phyloP scores from a whole-genome alignment of 345 rosid genomes.

The Camelina sativa region DNA sequence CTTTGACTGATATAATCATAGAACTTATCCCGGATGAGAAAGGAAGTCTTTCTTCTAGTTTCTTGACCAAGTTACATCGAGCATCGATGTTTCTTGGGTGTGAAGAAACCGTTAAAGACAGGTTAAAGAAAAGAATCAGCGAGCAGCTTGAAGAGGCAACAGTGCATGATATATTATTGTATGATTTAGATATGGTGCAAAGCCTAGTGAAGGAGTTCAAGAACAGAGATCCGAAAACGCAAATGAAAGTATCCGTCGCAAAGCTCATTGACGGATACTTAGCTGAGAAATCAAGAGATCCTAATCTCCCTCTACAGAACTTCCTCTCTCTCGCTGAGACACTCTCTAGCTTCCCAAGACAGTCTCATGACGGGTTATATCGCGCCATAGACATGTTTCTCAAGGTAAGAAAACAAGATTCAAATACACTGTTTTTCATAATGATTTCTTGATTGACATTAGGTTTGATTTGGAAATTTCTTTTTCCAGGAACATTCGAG shows the following conservation, averaged over 20 bases:
- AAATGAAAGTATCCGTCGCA: slow-evolving; percentile 49
- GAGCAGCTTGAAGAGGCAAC: slow-evolving; percentile 65
- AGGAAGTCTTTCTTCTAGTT: slow-evolving; percentile 56
- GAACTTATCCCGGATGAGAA: slow-evolving; percentile 60
- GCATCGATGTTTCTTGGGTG: slow-evolving; percentile 54
- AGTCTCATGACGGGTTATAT: slow-evolving; percentile 65
- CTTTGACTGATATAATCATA: slow-evolving; percentile 56
- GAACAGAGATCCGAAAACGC: slow-evolving; percentile 34
- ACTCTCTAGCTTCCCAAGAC: slow-evolving; percentile 57
- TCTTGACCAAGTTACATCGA: slow-evolving; percentile 63
- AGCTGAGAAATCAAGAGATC: slow-evolving; percentile 66
- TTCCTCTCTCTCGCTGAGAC: slow-evolving; percentile 54
- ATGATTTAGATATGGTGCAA: slow-evolving; percentile 64
- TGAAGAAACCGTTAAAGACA: slow-evolving; percentile 54
- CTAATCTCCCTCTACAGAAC: slow-evolving; percentile 48
- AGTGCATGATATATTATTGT: slow-evolving; percentile 54
- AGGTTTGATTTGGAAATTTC: background rate
- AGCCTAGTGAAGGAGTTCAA: slow-evolving; percentile 56
- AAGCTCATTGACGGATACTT: slow-evolving; percentile 69
- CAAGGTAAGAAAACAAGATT: slow-evolving; percentile 51
- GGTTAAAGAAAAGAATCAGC: slow-evolving; percentile 52
- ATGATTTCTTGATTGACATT: background rate
- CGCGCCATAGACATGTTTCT: slow-evolving; percentile 76
- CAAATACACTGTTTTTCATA: background rate
- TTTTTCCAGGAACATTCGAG: slow-evolving; percentile 60